These are phyloP conservation scores for Fraxinus platypoda DNA, from an alignment of 305 asterid genomes.

Conservation along the genomic window DNA sequence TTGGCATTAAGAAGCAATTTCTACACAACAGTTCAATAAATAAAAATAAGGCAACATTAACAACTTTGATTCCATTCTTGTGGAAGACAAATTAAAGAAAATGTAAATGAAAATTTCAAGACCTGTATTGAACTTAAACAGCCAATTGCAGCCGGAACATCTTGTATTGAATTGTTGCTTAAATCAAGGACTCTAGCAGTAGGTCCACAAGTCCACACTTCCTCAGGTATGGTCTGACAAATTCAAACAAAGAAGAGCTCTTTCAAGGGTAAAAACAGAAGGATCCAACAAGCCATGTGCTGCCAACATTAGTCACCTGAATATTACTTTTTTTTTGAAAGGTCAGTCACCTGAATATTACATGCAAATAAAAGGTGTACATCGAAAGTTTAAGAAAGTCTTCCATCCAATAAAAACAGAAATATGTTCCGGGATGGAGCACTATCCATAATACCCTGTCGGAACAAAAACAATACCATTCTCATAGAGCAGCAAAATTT, in stretches of 20 bases:
- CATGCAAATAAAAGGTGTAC: conserved; percentile 3
- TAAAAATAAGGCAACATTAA: conserved; percentile 25
- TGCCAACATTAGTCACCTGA: conserved; percentile 17
- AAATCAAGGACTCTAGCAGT: conserved; percentile 70
- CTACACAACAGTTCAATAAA: conserved; percentile 38
- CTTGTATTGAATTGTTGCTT: conserved; percentile 58
- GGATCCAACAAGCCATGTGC: conserved; percentile 6
- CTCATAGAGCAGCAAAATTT: not conserved
- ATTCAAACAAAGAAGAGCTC: conserved; percentile 30
- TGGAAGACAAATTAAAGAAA: conserved; percentile 12
- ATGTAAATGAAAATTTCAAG: conserved; percentile 20
- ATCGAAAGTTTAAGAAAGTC: not conserved
- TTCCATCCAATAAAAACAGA: not conserved
- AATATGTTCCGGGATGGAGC: not conserved
- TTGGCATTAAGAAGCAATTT: conserved; percentile 65
- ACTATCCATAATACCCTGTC: not conserved
- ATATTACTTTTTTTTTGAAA: too few relatives aligned
- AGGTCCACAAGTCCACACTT: conserved; percentile 63
- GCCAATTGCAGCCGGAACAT: conserved; percentile 58
- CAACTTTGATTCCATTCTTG: conserved; percentile 9
- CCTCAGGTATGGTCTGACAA: conserved; percentile 73
- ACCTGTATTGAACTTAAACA: conserved; percentile 63
- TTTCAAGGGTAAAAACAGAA: conserved; percentile 22
- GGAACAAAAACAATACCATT: not conserved
- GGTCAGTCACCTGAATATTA: not conserved